Conservation (phyloP, 2,329 filamentous ascomycete genomes). For the Dothistroma septosporum region DNA sequence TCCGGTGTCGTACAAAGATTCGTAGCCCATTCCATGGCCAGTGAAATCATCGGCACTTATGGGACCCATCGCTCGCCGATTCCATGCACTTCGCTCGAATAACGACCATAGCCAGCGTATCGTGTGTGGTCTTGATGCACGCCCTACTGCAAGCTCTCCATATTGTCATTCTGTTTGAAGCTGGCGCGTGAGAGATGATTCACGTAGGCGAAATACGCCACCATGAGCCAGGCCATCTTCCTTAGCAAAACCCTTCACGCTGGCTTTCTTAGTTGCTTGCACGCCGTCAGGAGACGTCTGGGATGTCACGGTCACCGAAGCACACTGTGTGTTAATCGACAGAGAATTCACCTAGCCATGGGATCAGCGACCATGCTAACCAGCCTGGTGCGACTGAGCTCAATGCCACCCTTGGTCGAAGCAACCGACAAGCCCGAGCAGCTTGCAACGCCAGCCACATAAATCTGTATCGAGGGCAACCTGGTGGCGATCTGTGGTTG, state of each 20-base stretch:
- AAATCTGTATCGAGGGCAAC: constrained; percentile 21
- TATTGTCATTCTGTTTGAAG: constrained; percentile 15
- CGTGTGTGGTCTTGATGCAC: constrained; percentile 17
- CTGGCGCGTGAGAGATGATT: constrained; percentile 15
- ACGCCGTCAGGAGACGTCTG: constrained; percentile 12
- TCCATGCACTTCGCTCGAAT: constrained; percentile 5
- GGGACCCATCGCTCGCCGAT: constrained; percentile 6
- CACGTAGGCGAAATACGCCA: constrained; percentile 9
- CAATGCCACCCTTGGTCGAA: constrained; percentile 14
- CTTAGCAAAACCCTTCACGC: constrained; percentile 8
- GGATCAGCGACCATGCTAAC: constrained; percentile 17
- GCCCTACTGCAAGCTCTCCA: constrained; percentile 16
- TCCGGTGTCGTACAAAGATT: constrained; percentile 14
- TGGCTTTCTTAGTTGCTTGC: constrained; percentile 16
- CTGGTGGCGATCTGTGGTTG: constrained; percentile 20
- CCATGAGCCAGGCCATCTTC: constrained; percentile 10
- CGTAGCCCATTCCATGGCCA: constrained; percentile 6
- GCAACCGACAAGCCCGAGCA: constrained; percentile 13
- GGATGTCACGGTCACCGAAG: constrained; percentile 15
- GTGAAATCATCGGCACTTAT: constrained; percentile 11
- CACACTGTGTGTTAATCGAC: constrained; percentile 15
- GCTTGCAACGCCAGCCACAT: constrained; percentile 13
- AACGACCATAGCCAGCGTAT: constrained; percentile 6
- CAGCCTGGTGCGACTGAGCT: constrained; percentile 14
- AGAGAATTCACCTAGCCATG: constrained; percentile 15